Evolutionary conservation across 805 yeast genomes (phyloP).

Genomic region (Candida pseudofarinosa): DNA sequence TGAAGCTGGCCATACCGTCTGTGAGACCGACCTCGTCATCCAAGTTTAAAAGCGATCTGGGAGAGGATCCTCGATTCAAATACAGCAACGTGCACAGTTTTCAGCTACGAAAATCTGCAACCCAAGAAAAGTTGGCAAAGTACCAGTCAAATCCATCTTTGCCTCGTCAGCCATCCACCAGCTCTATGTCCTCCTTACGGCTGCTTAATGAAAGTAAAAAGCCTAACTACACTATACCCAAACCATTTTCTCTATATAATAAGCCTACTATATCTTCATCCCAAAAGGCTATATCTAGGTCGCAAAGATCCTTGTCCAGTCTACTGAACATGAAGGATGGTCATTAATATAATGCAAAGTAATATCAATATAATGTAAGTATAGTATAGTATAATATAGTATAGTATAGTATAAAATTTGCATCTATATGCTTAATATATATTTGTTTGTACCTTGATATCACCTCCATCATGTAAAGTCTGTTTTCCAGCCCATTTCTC

Average conservation of each 20-base stretch:
- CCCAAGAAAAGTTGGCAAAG: background rate
- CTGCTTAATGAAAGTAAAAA: background rate
- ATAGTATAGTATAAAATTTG: background rate
- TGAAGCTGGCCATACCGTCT: background rate
- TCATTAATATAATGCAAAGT: conserved; percentile 16
- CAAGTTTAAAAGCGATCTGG: background rate
- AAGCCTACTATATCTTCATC: conserved; percentile 41
- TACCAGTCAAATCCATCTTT: background rate
- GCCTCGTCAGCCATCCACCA: background rate
- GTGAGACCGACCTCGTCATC: background rate
- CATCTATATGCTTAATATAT: conserved; percentile 20
- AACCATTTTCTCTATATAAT: conserved; percentile 27
- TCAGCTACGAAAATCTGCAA: background rate
- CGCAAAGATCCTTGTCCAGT: conserved; percentile 29
- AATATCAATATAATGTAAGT: background rate
- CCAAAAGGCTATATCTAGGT: conserved; percentile 33
- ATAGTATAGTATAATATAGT: background rate
- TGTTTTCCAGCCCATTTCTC: conserved; percentile 74
- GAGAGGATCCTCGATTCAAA: background rate
- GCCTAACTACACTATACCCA: conserved; percentile 19
- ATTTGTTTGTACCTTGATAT: conserved; percentile 55
- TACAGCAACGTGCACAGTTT: background rate
- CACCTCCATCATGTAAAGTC: conserved; percentile 52
- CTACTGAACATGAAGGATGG: background rate
- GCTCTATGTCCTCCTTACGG: background rate